Evolutionary conservation across 805 yeast genomes (phyloP), one percentile per base, ranked within the genome.

Genomic region (Hanseniaspora pseudoguilliermondii): DNA sequence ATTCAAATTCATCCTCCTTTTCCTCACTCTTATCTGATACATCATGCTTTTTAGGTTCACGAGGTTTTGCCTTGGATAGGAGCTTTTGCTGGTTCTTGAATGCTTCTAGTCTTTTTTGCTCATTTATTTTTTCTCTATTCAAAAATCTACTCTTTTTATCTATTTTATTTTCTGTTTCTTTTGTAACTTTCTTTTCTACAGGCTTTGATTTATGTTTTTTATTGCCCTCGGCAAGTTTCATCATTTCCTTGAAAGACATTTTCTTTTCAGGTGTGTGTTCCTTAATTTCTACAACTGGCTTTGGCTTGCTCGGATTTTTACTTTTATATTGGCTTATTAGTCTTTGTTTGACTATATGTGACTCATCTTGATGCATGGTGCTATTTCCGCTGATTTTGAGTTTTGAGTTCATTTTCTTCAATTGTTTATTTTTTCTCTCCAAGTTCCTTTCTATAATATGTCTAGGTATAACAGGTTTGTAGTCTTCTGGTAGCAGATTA

Each of bases 341-440:
- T 36, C 55, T 51, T 36, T 36, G 46, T 23, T 36, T 36, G 20
- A 51, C 39, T n/a, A 51, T 51, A n/a, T 43, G n/a, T 6, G 55
- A 51, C 32, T 51, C 55, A 44, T 35, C 44, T 18, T 38, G 36
- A 16, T 44, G 36, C 55, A 50, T 50, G 3, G 23, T 18, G 16
- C 41, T 18, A n/a, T 44, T 43, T 16, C 44, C 55, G 49, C 20
- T 32, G n/a, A 20, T 38, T 25, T 20, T 35, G 4, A 41, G 21
- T 21, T 27, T 36, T 43, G 39, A n/a, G n/a, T 42, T 72, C 67
- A 58, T 79, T 71, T 63, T 91, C 71, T 51, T 44, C 35, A 44
- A 6, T 5, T 25, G 10, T 84, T 40, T 84, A 69, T 57, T 84
- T 67, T 39, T 79, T 80, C 9, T 84, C 86, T 4, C 87, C 87